Percentiles rank a stretch among this genome's conserved stretches.
Conservation (phyloP, 1,284 basidiomycete species). For the Golubevia pallescens region DNA sequence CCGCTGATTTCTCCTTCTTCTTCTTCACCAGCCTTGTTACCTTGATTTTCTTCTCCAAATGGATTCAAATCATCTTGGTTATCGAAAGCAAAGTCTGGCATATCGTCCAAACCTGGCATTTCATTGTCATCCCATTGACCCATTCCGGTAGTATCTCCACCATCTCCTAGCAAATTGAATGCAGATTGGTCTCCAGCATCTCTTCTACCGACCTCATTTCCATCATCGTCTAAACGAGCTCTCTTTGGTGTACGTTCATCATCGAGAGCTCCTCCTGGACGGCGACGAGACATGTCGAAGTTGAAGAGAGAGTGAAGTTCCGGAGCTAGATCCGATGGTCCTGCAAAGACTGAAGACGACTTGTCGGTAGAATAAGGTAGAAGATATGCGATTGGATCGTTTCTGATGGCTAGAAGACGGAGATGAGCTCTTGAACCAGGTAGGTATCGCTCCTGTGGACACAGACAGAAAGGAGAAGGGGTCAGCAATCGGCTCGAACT, state of each 20-base stretch:
- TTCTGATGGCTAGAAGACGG: constrained; percentile 80
- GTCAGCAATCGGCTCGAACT: neutral
- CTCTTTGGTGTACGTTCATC: constrained; percentile 55
- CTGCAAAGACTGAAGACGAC: constrained; percentile 76
- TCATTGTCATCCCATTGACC: neutral
- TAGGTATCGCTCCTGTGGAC: constrained; percentile 73
- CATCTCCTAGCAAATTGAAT: no score
- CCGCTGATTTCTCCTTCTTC: constrained; percentile 12
- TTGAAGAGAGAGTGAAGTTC: constrained; percentile 83
- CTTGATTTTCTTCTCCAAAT: neutral
- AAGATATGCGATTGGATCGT: constrained; percentile 83
- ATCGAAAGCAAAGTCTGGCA: neutral
- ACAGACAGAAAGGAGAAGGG: neutral
- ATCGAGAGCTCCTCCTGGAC: constrained; percentile 68
- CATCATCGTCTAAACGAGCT: constrained; percentile 49
- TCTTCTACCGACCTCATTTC: constrained; percentile 72
- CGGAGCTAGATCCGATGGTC: constrained; percentile 78
- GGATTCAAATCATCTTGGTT: neutral
- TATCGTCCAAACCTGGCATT: neutral
- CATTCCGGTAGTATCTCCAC: no score
- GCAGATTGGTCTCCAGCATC: constrained; percentile 20
- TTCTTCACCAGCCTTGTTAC: neutral
- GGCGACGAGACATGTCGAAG: constrained; percentile 73
- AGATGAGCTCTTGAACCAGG: constrained; percentile 81
- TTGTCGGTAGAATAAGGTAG: constrained; percentile 76